Base-by-base conservation (phyloP, 2,329 filamentous ascomycete species). In the Aplosporella prunicola region DNA sequence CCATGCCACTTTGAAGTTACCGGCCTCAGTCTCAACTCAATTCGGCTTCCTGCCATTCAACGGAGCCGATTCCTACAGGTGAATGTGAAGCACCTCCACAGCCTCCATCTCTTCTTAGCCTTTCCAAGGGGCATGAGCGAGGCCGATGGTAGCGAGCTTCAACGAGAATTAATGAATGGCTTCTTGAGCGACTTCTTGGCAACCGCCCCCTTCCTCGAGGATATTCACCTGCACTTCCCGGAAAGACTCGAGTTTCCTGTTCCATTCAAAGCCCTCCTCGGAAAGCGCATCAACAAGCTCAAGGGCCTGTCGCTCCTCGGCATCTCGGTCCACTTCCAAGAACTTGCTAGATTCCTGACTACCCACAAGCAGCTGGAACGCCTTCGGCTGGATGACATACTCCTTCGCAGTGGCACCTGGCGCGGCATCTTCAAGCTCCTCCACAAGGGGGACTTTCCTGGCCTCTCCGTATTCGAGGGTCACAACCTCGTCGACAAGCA, bases 251-350 rank as follows among this genome's bases (percentile, higher is more conserved):
- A n/a, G n/a, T n/a, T n/a, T n/a, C n/a, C n/a, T n/a, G n/a, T n/a
- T n/a, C n/a, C n/a, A n/a, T n/a, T n/a, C n/a, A n/a, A n/a, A n/a
- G n/a, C n/a, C 13, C 26, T 36, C n/a, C 34, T 36, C 5, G 34
- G 34, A n/a, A 11, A 13, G 8, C 25, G 34, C 14, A 24, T 36
- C 8, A 20, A 36, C 18, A 36, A 36, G 34, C 34, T 36, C 14
- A 27, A 36, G 20, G 22, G 17, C 13, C 11, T 36, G 9, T 36
- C n/a, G 5, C 20, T 36, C 10, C 26, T 25, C 13, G 34, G 34
- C 25, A 4, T 36, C 14, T 14, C 26, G 18, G 29, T 14, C 14
- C 34, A 36, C 26, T 25, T 27, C 13, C 26, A 36, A 11, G 34
- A 36, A 15, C 34, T 36, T 15, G 14, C 30, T 2, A 27, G 30